Base-by-base conservation (phyloP, 768 basidiomycete genomes). In the Leccinum arenicola region DNA sequence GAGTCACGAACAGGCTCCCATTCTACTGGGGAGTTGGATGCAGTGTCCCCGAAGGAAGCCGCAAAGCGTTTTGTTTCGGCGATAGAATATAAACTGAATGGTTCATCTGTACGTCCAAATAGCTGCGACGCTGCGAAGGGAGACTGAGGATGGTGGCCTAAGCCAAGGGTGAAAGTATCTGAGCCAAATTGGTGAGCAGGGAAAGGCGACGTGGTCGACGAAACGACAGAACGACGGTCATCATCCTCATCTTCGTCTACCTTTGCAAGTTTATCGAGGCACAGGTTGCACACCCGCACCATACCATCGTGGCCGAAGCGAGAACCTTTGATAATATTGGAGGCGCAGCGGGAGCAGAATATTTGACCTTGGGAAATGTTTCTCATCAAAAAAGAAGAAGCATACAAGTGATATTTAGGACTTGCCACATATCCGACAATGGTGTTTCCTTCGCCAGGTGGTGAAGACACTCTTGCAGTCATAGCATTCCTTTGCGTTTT, bases 341-440 rank as follows among this genome's bases (percentile, higher is more conserved):
- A 95, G 3, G 97, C 95, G 73, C 97, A 99, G 9, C 94, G 85
- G 33, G 93, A 93, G 73, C 97, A 99, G 71, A 98, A 99, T 71
- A 99, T 95, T 73, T 97, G 95, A 33, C 95, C 95, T 90, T 90
- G 61, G 45, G 50, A 60, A 31, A n/a, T 48, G 3, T 64, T 11
- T 10, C 19, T 19, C 10, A n/a, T 19, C 19, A 45, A 45, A 50
- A 53, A 35, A 47, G 38, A 21, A 6, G 3, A 35, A 45, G 10
- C 33, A 23, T 29, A 19, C 4, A 29, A 58, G 38, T 15, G 33
- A 29, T 17, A 48, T 38, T 50, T 19, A 11, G 17, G 54, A 74
- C 82, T 57, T 68, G 89, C 94, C 94, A 69, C 97, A 98, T 73
- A 98, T 94, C 12, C 97, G 86, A 75, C 97, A 99, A 70, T 99